Base-by-base conservation (phyloP, 75 land plant genomes). In the Sequoia sempervirens region DNA sequence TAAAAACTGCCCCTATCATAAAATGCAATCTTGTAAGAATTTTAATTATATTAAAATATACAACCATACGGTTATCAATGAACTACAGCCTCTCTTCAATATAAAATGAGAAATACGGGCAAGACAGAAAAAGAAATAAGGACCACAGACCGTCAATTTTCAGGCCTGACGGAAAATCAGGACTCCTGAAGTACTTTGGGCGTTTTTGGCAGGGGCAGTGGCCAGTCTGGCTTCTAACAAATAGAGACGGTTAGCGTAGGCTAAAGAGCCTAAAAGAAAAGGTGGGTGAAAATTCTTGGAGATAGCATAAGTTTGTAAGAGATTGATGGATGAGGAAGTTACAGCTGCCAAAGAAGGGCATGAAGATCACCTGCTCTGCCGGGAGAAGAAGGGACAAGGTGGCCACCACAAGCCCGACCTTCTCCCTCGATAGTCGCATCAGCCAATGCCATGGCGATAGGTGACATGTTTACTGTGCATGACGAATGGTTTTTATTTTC, bases 401-500 rank as follows among this genome's bases (percentile, higher is more conserved):
- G 73, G 73, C 73, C 73, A 30, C 73, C 73, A 61, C 66, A 61
- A 61, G 66, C 66, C 66, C 66, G 66, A 70, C 73, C 73, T 23
- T 64, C 36, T 30, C 13, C 36, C 73, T 70, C 73, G 73, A 3
- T 30, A 12, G 36, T 32, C 36, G 73, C 73, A 32, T 28, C 36
- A 2, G 14, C 73, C 36, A 12, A 30, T 70, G 73, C 73, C 73
- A 70, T 70, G 73, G 15, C 73, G 15, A 70, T 70, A 2, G 73
- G 73, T 70, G 73, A 70, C 73, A 70, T 32, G 37, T 70, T 23
- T 32, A 70, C 36, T 70, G 73, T 70, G 12, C n/a, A 32, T 32
- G 73, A 70, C 73, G 73, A 32, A 11, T 10, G 8, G 1, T 32
- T 26, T 70, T 70, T 32, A 30, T 28, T 11, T 70, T 32, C 37